These are phyloP conservation scores for Fusarium xyrophilum DNA, from an alignment of 2,329 filamentous ascomycete species.

Conservation along the genomic window DNA sequence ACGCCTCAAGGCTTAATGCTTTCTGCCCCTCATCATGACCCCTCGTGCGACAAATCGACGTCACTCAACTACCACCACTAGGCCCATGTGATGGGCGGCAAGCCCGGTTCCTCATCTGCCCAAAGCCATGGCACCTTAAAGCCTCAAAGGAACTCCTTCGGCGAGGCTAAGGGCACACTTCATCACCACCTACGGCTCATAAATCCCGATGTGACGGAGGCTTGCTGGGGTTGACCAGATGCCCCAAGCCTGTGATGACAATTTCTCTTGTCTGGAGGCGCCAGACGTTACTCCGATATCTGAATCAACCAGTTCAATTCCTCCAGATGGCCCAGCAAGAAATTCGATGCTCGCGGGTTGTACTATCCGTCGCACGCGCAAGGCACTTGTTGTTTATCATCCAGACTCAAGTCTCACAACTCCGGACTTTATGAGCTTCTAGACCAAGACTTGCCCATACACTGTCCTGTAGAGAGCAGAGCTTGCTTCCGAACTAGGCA, in stretches of 20 bases:
- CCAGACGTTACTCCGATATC: neutral
- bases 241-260: neutral
- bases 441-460: conserved; percentile 1
- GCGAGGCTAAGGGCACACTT: neutral
- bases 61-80: conserved; percentile 23
- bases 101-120: conserved; percentile 23
- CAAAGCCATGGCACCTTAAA: neutral
- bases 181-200: neutral
- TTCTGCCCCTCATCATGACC: conserved; percentile 13
- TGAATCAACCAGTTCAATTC: neutral
- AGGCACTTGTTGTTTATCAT: neutral
- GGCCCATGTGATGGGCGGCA: conserved; percentile 33
- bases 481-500: conserved; percentile 10
- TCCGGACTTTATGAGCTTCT: conserved; percentile 23
- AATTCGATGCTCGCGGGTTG: conserved; percentile 1
- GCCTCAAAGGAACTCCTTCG: conserved; percentile 6
- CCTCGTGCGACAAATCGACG: conserved; percentile 26
- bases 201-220: neutral
- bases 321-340: conserved; percentile 2
- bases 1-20: neutral
- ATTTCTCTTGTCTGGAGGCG: neutral
- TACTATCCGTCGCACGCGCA: conserved; percentile 6
- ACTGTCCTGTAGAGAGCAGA: conserved; percentile 1
- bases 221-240: neutral
- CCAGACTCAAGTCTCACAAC: conserved; percentile 8